Percentiles rank a stretch among this genome's conserved stretches.
Conservation (phyloP, 106 monocot species). For the Dendrobium chrysotoxum region DNA sequence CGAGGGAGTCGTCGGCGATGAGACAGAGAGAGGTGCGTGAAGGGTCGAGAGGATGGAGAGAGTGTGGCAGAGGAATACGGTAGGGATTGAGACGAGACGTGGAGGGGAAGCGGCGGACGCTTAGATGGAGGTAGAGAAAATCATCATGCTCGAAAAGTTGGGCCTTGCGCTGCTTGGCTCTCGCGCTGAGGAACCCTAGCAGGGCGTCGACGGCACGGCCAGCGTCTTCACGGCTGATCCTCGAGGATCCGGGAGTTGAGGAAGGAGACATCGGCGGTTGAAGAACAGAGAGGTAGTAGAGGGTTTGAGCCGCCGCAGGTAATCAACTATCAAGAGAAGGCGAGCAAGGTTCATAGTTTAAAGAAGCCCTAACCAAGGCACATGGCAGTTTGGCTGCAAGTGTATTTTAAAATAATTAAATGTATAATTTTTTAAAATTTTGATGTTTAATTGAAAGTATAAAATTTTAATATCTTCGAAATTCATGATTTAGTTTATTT, state of each 20-base stretch:
- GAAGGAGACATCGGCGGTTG: neutral
- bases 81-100: constrained; percentile 24
- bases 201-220: constrained; percentile 28
- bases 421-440: too few species aligned
- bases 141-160: constrained; percentile 35
- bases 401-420: too few species aligned
- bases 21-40: constrained; percentile 30
- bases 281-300: neutral
- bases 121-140: constrained; percentile 37
- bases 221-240: constrained; percentile 10
- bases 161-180: constrained; percentile 21
- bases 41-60: constrained; percentile 18
- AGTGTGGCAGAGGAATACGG: constrained; percentile 49
- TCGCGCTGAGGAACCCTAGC: constrained; percentile 17
- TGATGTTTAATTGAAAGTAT: too few species aligned
- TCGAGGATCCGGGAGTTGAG: neutral
- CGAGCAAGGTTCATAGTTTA: neutral
- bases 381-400: too few species aligned
- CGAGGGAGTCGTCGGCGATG: constrained; percentile 31
- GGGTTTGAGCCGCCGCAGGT: neutral
- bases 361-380: neutral
- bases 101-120: constrained; percentile 31
- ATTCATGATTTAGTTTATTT: too few species aligned
- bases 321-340: neutral
- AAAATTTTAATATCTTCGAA: too few species aligned